phyloP scores from a whole-genome alignment of 2,329 filamentous ascomycete species.

The Trichoderma pleuroti region DNA sequence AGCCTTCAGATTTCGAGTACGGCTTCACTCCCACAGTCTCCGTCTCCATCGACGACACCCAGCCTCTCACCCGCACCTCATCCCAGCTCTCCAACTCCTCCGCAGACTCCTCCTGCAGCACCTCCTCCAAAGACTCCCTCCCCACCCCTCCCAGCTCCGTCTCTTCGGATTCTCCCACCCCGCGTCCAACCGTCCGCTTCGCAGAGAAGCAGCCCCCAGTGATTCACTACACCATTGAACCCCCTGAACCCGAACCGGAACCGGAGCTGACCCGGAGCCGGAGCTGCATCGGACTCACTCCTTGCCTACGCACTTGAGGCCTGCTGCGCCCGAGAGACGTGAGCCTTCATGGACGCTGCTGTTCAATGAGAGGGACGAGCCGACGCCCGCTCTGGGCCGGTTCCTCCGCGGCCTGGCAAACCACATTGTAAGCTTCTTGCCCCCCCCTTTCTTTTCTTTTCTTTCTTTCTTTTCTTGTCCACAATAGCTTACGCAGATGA shows the following conservation, averaged over 20 bases:
- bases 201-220: conserved; percentile 28
- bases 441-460: no score
- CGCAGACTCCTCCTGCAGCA: neutral
- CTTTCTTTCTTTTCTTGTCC: neutral
- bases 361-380: conserved; percentile 64
- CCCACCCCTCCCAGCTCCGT: conserved; percentile 11
- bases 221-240: conserved; percentile 18
- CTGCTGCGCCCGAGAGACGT: neutral
- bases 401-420: conserved; percentile 70
- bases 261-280: conserved; percentile 15
- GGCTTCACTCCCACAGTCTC: neutral
- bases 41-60: neutral
- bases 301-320: neutral
- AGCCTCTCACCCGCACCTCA: neutral
- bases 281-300: neutral
- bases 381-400: conserved; percentile 65
- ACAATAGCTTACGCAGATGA: neutral
- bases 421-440: conserved; percentile 60
- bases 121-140: neutral
- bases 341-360: conserved; percentile 61
- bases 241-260: neutral
- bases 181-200: conserved; percentile 32
- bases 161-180: neutral
- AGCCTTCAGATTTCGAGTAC: conserved; percentile 3
- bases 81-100: neutral